Evolutionary conservation across 108 stramenopile species (phyloP).

Genomic region (Phaeodactylum tricornutum): DNA sequence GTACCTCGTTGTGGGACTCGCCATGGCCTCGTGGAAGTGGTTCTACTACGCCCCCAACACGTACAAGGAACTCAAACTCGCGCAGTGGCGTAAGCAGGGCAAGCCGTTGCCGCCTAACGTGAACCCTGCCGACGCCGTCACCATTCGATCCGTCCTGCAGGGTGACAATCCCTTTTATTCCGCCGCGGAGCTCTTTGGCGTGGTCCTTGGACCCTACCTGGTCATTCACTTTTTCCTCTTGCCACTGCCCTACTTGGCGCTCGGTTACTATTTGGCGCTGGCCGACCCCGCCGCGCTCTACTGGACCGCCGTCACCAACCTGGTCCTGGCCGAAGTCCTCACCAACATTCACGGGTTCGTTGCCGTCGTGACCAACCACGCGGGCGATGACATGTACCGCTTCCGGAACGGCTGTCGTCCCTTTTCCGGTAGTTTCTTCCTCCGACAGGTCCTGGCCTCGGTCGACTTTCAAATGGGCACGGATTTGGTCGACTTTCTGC

Average conservation of each 20-base stretch:
- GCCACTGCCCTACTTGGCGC: constrained; percentile 41
- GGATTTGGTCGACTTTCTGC: constrained; percentile 73
- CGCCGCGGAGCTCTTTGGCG: constrained; percentile 41
- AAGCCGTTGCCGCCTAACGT: constrained; percentile 48
- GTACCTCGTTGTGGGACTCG: constrained; percentile 40
- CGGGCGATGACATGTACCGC: constrained; percentile 85
- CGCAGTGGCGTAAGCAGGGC: constrained; percentile 34
- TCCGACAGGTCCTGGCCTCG: constrained; percentile 80
- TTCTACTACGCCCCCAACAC: constrained; percentile 89
- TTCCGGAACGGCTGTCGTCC: constrained; percentile 82
- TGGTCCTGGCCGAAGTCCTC: constrained; percentile 72
- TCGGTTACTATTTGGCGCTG: constrained; percentile 36
- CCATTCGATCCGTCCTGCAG: constrained; percentile 36
- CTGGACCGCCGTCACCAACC: constrained; percentile 57
- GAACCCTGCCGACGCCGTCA: constrained; percentile 55
- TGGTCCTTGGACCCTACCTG: constrained; percentile 67
- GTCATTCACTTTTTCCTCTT: constrained; percentile 61
- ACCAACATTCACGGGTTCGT: constrained; percentile 82
- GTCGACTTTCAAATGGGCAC: constrained; percentile 70
- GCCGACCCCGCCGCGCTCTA: constrained; percentile 4
- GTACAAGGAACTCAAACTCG: constrained; percentile 81
- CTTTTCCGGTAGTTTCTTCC: constrained; percentile 72
- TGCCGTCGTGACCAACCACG: constrained; percentile 84
- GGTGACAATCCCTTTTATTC: constrained; percentile 45
- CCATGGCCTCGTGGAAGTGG: constrained; percentile 80